Evolutionary conservation across 2,329 filamentous ascomycete species (phyloP), one percentile per base, ranked within the genome.

Genomic region (Tolypocladium pustulatum): DNA sequence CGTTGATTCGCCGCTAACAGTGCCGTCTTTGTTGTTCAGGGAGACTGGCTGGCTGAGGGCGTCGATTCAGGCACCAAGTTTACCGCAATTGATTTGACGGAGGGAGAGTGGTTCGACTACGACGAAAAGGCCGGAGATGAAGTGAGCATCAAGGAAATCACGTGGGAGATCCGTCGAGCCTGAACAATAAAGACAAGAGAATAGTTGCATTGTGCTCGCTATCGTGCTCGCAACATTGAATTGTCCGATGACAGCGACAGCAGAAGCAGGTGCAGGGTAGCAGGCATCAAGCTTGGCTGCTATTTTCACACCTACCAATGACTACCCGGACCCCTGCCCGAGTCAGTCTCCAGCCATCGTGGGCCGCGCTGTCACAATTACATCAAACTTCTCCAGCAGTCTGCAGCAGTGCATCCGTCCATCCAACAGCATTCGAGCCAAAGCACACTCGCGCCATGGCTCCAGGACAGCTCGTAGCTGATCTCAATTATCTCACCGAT

Each of bases 81-180:
- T 68, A 80, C 84, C 0, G 84, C 76, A 6, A 89, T 97, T 57
- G 92, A 97, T 65, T 75, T 99, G 58, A 78, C 79, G 0, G 94
- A 99, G 34, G 93, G 90, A 32, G 94, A 99, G 67, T 99, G 94
- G 94, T 99, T 89, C 73, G 93, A 97, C 66, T 99, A 97, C 68
- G 92, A 97, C 65, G 92, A 97, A 75, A 97, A 97, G 78, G 82
- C 90, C 0, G 82, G 87, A 0, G 90, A 96, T 55, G 92, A 97
- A 73, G 92, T 97, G 54, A 94, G 90, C 72, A 91, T 97, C 71
- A 93, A 91, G 71, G 90, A 94, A 36, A 73, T 96, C 58, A 89
- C 84, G 61, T 99, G 91, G 91, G 87, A 91, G 64, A 88, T 99
- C 64, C 81, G 83, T 63, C 81, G 91, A 64, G 83, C 85, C 40